Evolutionary conservation across 2,329 filamentous ascomycete genomes (phyloP).

Genomic region (Fusarium sp.): DNA sequence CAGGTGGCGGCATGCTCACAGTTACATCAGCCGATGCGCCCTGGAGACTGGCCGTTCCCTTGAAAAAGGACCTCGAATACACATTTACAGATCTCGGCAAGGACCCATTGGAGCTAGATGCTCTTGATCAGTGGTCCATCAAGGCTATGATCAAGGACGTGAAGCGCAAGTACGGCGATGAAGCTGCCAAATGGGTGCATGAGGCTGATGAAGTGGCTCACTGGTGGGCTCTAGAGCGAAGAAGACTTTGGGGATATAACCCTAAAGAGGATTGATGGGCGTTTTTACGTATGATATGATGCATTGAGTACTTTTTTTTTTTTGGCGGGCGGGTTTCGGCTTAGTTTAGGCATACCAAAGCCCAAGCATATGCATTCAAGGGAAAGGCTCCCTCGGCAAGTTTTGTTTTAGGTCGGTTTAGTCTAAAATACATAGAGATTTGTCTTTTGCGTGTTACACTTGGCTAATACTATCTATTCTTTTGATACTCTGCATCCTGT

Average conservation of each 20-base stretch:
- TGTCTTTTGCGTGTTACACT: conserved; percentile 1
- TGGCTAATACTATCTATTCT: not conserved
- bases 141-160: conserved; percentile 38
- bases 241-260: conserved; percentile 36
- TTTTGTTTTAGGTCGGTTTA: conserved; percentile 1
- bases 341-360: conserved; percentile 24
- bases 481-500: not conserved
- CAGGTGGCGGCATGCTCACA: conserved; percentile 46
- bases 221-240: conserved; percentile 37
- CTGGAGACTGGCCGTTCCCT: conserved; percentile 46
- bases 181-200: conserved; percentile 44
- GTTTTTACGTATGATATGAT: conserved; percentile 28
- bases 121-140: conserved; percentile 42
- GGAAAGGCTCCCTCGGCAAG: conserved; percentile 31
- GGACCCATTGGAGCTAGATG: conserved; percentile 44
- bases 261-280: conserved; percentile 19
- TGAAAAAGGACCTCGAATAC: conserved; percentile 47
- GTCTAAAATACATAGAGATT: conserved; percentile 21
- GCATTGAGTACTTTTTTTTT: conserved; percentile 29
- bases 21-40: conserved; percentile 47
- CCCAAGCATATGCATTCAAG: conserved; percentile 22
- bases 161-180: conserved; percentile 30
- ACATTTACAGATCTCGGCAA: conserved; percentile 45
- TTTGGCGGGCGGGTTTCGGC: conserved; percentile 3
- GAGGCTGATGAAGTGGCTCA: conserved; percentile 35